These are phyloP conservation scores for Taiwanofungus camphoratus DNA, from an alignment of 1,284 basidiomycete species.

Conservation along the genomic window DNA sequence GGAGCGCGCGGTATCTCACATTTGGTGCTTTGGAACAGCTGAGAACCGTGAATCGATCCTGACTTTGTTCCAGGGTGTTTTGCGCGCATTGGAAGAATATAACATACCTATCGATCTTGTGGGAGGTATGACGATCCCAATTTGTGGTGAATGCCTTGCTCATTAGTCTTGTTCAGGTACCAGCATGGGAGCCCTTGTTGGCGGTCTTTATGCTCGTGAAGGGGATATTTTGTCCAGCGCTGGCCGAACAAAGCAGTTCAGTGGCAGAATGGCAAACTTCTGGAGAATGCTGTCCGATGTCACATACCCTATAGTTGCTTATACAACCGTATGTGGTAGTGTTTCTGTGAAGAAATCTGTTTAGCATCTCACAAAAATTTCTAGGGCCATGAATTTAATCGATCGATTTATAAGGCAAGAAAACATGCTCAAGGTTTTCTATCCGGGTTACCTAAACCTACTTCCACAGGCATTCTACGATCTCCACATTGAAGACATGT, in stretches of 20 bases:
- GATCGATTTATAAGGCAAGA: constrained; percentile 76
- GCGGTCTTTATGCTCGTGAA: constrained; percentile 94
- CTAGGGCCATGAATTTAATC: constrained; percentile 89
- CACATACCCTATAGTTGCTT: constrained; percentile 95
- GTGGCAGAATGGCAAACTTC: constrained; percentile 87
- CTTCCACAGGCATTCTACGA: constrained; percentile 73
- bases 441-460: constrained; percentile 8
- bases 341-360: neutral
- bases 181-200: constrained; percentile 90
- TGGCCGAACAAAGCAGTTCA: constrained; percentile 88
- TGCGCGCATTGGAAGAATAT: constrained; percentile 88
- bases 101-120: constrained; percentile 93
- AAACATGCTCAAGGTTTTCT: no score
- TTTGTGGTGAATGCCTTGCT: neutral
- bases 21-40: constrained; percentile 49
- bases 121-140: constrained; percentile 44
- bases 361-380: neutral
- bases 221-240: constrained; percentile 85
- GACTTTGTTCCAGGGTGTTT: constrained; percentile 56
- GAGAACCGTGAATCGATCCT: neutral
- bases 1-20: constrained; percentile 95
- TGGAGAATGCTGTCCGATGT: constrained; percentile 95
- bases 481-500: constrained; percentile 97
- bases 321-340: constrained; percentile 76
- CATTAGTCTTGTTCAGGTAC: constrained; percentile 44